These are phyloP conservation scores for Postia placenta DNA, from an alignment of 768 basidiomycete genomes.

Conservation along the genomic window DNA sequence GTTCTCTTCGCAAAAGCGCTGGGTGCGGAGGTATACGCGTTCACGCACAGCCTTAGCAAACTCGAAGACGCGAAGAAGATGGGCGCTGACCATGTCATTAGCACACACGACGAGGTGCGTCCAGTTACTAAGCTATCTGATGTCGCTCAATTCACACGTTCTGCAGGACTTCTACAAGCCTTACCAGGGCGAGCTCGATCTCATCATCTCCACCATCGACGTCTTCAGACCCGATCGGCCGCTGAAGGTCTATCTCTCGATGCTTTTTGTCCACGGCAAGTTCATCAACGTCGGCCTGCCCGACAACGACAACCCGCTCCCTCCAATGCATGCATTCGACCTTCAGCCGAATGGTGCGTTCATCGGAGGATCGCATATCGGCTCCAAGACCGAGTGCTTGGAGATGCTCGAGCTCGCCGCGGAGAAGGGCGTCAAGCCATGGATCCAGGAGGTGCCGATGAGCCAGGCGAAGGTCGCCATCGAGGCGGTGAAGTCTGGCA, in stretches of 20 bases:
- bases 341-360: slow-evolving; percentile 19
- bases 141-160: slow-evolving; percentile 11
- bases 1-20: slow-evolving; percentile 44
- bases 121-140: slow-evolving; percentile 12
- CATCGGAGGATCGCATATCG: slow-evolving; percentile 33
- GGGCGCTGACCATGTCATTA: slow-evolving; percentile 47
- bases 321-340: slow-evolving; percentile 21
- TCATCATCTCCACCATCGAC: slow-evolving; percentile 35
- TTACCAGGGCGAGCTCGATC: slow-evolving; percentile 33
- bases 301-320: slow-evolving; percentile 35
- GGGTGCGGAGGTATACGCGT: slow-evolving; percentile 49
- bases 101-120: slow-evolving; percentile 31
- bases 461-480: slow-evolving; percentile 41
- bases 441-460: slow-evolving; percentile 36
- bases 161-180: slow-evolving; percentile 30
- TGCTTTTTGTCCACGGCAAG: slow-evolving; percentile 43
- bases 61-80: slow-evolving; percentile 47
- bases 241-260: slow-evolving; percentile 29
- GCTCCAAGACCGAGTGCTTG: slow-evolving; percentile 47
- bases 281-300: slow-evolving; percentile 53
- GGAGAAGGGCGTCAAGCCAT: slow-evolving; percentile 46
- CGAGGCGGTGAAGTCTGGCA: slow-evolving; percentile 36
- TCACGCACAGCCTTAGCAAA: slow-evolving; percentile 47
- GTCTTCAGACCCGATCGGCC: slow-evolving; percentile 11
- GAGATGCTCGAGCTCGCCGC: slow-evolving; percentile 54